Evolutionary conservation across 164 flowering plant genomes (phyloP).

Genomic region (Annona squamosa): DNA sequence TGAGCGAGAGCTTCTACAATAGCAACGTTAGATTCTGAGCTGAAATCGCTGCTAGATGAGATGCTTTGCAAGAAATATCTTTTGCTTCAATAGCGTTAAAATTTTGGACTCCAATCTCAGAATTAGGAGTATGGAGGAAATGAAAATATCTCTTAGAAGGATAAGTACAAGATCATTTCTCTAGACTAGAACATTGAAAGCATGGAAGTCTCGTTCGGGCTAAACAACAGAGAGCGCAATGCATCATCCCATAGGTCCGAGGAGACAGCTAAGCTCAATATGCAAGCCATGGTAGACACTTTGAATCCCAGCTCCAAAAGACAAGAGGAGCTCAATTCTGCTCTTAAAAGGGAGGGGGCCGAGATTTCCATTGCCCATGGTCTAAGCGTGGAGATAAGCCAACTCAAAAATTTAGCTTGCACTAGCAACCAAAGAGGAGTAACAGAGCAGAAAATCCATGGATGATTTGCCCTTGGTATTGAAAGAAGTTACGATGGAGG

Average conservation of each 20-base stretch:
- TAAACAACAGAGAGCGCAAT: neutral
- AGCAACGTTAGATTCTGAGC: too few relatives aligned
- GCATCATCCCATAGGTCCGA: neutral
- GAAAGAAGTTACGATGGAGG: slow-evolving; percentile 61
- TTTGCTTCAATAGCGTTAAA: too few relatives aligned
- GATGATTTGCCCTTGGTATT: slow-evolving; percentile 73
- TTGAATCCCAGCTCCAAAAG: slow-evolving; percentile 15
- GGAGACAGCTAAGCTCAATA: neutral
- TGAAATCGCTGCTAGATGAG: too few relatives aligned
- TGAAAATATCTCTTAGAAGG: slow-evolving; percentile 47
- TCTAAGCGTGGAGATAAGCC: slow-evolving; percentile 27
- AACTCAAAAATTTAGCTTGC: slow-evolving; percentile 44
- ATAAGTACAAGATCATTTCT: slow-evolving; percentile 37
- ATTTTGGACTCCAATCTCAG: too few relatives aligned
- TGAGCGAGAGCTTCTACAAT: too few relatives aligned
- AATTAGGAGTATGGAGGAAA: slow-evolving; percentile 27
- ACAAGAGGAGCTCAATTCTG: slow-evolving; percentile 18
- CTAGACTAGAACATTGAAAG: slow-evolving; percentile 27
- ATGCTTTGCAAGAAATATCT: too few relatives aligned
- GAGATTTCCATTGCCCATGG: slow-evolving; percentile 19
- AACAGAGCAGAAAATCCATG: slow-evolving; percentile 68
- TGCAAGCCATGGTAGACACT: neutral
- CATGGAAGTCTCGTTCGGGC: slow-evolving; percentile 10
- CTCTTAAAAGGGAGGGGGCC: slow-evolving; percentile 20
- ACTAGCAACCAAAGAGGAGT: slow-evolving; percentile 58